Percentiles rank a stretch among this genome's conserved stretches.
Conservation (phyloP, 306 rosid genomes). For the Quercus gilva region DNA sequence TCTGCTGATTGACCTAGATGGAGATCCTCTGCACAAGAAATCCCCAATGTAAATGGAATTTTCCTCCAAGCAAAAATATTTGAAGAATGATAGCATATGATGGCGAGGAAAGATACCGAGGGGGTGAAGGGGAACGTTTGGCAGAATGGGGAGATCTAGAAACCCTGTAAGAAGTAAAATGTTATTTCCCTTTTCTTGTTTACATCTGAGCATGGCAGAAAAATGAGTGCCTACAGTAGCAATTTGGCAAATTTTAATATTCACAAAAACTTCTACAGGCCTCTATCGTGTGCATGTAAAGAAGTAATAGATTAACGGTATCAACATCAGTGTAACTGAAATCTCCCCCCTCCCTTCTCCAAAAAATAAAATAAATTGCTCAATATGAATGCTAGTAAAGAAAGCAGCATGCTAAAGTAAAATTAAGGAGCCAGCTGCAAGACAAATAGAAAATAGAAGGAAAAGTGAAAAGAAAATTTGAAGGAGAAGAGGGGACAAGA, state of each 20-base stretch:
- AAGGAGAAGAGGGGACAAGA: background rate
- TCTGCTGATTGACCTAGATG: conserved; percentile 57
- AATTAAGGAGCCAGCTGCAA: background rate
- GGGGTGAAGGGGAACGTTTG: conserved; percentile 37
- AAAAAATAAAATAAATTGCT: background rate
- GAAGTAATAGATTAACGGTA: background rate
- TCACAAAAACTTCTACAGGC: background rate
- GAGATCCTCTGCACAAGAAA: conserved; percentile 43
- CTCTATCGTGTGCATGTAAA: background rate
- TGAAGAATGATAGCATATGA: background rate
- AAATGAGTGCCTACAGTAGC: background rate
- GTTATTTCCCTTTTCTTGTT: background rate
- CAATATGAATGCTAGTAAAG: background rate
- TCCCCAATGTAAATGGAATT: background rate
- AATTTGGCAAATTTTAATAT: too few species aligned
- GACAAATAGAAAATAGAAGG: background rate
- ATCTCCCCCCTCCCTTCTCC: background rate
- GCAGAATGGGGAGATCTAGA: conserved; percentile 58
- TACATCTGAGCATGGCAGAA: background rate
- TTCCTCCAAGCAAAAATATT: background rate
- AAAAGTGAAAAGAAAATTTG: background rate
- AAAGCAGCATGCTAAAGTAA: background rate
- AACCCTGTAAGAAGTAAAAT: conserved; percentile 26
- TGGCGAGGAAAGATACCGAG: conserved; percentile 35
- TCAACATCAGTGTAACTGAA: background rate